Evolutionary conservation across 2,329 filamentous ascomycete genomes (phyloP).

Genomic region (Apiospora malaysiana): DNA sequence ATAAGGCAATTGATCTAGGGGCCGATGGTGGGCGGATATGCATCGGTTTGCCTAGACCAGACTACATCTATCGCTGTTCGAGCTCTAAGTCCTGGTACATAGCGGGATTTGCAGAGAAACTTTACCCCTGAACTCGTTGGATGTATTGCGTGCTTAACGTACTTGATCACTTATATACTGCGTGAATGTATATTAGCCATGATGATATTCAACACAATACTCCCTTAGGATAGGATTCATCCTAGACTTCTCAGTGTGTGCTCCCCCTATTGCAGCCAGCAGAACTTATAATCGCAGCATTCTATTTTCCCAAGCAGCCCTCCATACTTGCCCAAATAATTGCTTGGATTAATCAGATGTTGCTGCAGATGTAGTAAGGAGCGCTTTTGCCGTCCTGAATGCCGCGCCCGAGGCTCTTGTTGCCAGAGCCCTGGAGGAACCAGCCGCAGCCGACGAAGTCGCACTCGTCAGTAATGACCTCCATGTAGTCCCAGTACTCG

Average conservation of each 20-base stretch:
- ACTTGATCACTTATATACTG: not conserved
- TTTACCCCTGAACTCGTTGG: too few relatives aligned
- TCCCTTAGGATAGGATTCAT: not conserved
- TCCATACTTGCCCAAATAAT: not conserved
- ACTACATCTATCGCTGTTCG: too few relatives aligned
- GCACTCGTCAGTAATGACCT: not conserved
- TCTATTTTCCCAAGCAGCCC: constrained; percentile 1
- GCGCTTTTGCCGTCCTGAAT: not conserved
- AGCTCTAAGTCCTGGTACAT: too few relatives aligned
- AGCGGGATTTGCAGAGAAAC: too few relatives aligned
- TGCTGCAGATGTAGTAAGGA: not conserved
- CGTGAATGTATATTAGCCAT: not conserved
- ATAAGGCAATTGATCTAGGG: too few relatives aligned
- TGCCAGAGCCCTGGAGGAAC: constrained; percentile 1
- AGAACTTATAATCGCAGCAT: not conserved
- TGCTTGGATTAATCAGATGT: not conserved
- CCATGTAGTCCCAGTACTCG: constrained; percentile 18
- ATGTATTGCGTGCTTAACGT: too few relatives aligned
- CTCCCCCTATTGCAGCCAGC: not conserved
- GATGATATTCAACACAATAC: not conserved
- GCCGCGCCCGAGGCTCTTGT: constrained; percentile 16
- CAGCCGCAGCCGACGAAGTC: not conserved
- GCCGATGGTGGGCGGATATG: too few relatives aligned
- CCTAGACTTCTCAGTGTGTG: not conserved
- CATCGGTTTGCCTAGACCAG: too few relatives aligned